Evolutionary conservation across 306 rosid species (phyloP).

Genomic region (Prunus kanzakura): DNA sequence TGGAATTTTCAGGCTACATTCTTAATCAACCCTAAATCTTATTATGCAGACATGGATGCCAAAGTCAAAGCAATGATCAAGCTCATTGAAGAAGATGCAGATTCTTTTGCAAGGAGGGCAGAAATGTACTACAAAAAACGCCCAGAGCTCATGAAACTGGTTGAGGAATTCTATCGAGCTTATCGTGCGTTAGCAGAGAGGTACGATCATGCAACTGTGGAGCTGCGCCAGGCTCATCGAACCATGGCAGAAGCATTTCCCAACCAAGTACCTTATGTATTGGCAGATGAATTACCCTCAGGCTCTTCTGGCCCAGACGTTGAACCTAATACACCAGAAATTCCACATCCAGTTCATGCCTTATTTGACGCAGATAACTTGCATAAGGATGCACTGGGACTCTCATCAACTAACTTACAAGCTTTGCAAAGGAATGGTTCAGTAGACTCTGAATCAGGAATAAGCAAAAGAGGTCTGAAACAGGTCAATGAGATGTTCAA

Average conservation of each 20-base stretch:
- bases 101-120: constrained; percentile 98
- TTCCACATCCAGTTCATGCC: constrained; percentile 46
- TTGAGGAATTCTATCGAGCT: constrained; percentile 98
- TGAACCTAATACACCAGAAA: constrained; percentile 60
- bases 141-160: constrained; percentile 94
- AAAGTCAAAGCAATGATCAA: constrained; percentile 98
- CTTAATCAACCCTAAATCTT: constrained; percentile 18
- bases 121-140: constrained; percentile 99
- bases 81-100: constrained; percentile 99
- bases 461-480: constrained; percentile 68
- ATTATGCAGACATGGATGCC: constrained; percentile 82
- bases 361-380: constrained; percentile 47
- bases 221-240: constrained; percentile 90
- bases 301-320: constrained; percentile 52
- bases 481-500: constrained; percentile 55
- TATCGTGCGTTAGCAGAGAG: constrained; percentile 99
- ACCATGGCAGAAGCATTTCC: constrained; percentile 96
- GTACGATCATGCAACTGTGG: constrained; percentile 93
- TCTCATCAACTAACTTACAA: constrained; percentile 39
- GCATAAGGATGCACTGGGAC: constrained; percentile 50
- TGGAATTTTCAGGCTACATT: background rate
- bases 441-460: constrained; percentile 37
- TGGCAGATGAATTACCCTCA: constrained; percentile 61
- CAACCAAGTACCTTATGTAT: constrained; percentile 57
- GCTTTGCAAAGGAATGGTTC: constrained; percentile 31